Evolutionary conservation across 345 rosid species (phyloP).

Genomic region (Camelina neglecta): DNA sequence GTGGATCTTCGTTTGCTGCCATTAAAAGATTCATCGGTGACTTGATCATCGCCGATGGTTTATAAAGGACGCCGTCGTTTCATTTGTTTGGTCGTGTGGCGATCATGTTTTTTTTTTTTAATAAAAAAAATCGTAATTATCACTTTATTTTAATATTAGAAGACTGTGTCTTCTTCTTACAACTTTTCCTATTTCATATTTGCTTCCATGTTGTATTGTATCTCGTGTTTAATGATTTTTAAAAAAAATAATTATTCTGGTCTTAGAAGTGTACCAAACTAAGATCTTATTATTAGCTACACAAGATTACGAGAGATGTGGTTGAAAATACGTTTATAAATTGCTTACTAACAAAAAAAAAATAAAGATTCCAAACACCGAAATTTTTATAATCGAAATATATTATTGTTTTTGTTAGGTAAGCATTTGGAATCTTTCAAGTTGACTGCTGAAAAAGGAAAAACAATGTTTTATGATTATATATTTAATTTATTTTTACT

Average conservation of each 20-base stretch:
- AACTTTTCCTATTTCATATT: not conserved
- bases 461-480: not conserved
- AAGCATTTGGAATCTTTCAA: not conserved
- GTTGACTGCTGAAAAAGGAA: not conserved
- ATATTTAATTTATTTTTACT: not conserved
- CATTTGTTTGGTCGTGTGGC: not conserved
- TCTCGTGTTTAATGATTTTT: not conserved
- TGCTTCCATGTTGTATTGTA: not conserved
- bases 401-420: not conserved
- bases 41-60: not conserved
- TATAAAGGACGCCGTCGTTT: not conserved
- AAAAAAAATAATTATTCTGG: not conserved
- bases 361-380: too few relatives aligned
- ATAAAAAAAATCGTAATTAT: not conserved
- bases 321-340: not conserved
- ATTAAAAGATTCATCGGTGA: conserved; percentile 17
- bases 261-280: not conserved
- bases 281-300: not conserved
- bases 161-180: not conserved
- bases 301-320: not conserved
- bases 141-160: not conserved
- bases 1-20: conserved; percentile 41
- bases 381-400: not conserved
- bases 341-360: not conserved
- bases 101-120: not conserved